Conservation (phyloP, 305 asterid genomes). For the Fraxinus angustifolia region DNA sequence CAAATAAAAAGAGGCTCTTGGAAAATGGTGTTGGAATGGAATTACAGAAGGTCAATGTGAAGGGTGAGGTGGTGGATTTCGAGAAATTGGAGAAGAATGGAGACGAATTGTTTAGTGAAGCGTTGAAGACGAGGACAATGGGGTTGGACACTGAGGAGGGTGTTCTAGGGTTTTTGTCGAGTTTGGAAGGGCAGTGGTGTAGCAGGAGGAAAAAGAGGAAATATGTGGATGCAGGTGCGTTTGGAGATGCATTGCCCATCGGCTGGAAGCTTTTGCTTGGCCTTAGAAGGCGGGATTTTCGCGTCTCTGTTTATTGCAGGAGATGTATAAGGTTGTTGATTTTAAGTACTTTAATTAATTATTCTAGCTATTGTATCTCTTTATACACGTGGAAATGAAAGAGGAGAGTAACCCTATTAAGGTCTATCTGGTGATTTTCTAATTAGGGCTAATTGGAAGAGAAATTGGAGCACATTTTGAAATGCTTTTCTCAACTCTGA, state of each 20-base stretch:
- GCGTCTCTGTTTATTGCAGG: constrained; percentile 67
- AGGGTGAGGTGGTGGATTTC: constrained; percentile 62
- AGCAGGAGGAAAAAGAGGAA: constrained; percentile 93
- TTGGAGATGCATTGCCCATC: constrained; percentile 62
- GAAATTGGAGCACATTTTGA: background rate
- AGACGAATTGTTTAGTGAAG: constrained; percentile 54
- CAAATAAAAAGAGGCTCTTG: constrained; percentile 26
- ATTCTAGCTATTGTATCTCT: background rate
- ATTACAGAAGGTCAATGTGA: constrained; percentile 50
- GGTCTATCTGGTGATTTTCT: background rate
- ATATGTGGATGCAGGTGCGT: constrained; percentile 61
- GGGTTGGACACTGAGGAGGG: constrained; percentile 70
- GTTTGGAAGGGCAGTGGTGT: constrained; percentile 86
- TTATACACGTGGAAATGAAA: background rate
- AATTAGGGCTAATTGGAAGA: background rate
- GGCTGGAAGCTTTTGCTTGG: constrained; percentile 90
- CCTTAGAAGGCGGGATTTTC: constrained; percentile 63
- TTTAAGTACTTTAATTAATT: constrained; percentile 9
- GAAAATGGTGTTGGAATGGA: constrained; percentile 45
- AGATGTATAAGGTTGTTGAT: constrained; percentile 62
- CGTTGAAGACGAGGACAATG: constrained; percentile 55
- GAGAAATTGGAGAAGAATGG: constrained; percentile 54
- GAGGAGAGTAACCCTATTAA: background rate
- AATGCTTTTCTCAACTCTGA: background rate
- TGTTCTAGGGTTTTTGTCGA: constrained; percentile 55